Conservation (phyloP, 129 eudicot genomes). For the Tagetes patula region DNA sequence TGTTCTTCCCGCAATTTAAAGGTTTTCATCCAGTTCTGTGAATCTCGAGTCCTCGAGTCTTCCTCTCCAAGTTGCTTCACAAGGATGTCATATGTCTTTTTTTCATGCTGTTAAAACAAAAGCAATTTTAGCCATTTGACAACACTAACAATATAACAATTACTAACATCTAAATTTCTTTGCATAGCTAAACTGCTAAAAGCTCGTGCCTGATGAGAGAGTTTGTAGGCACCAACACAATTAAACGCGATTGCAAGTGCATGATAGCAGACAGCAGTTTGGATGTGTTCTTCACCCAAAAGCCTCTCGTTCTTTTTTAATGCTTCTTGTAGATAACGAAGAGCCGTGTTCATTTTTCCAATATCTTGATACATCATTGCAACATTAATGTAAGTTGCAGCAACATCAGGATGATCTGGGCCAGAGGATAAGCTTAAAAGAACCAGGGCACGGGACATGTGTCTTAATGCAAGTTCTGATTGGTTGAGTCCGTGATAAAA, state of each 20-base stretch:
- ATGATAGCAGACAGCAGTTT: constrained; percentile 93
- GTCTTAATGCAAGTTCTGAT: constrained; percentile 84
- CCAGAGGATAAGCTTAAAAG: constrained; percentile 83
- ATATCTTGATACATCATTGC: constrained; percentile 99
- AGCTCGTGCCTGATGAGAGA: constrained; percentile 81
- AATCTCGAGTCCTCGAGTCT: constrained; percentile 93
- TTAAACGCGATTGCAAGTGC: constrained; percentile 96
- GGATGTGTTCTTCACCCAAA: constrained; percentile 92
- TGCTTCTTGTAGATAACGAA: constrained; percentile 94
- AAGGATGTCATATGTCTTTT: constrained; percentile 88
- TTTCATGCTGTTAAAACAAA: constrained; percentile 70
- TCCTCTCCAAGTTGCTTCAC: constrained; percentile 97
- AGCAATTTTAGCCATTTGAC: not conserved
- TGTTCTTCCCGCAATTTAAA: constrained; percentile 84
- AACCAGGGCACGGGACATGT: constrained; percentile 86
- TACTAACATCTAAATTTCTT: not conserved
- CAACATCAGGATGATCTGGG: constrained; percentile 97
- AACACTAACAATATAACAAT: not conserved
- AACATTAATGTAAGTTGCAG: constrained; percentile 91
- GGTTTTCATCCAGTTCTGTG: constrained; percentile 94
- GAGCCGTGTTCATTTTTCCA: constrained; percentile 89
- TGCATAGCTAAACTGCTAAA: not conserved
- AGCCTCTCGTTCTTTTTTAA: constrained; percentile 86
- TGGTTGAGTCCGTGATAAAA: constrained; percentile 95
- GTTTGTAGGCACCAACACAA: constrained; percentile 91